Percentiles rank a stretch among this genome's conserved stretches.
These are phyloP conservation scores for Agaricales sp. DNA, from an alignment of 1,284 basidiomycete species.

Conservation along the genomic window DNA sequence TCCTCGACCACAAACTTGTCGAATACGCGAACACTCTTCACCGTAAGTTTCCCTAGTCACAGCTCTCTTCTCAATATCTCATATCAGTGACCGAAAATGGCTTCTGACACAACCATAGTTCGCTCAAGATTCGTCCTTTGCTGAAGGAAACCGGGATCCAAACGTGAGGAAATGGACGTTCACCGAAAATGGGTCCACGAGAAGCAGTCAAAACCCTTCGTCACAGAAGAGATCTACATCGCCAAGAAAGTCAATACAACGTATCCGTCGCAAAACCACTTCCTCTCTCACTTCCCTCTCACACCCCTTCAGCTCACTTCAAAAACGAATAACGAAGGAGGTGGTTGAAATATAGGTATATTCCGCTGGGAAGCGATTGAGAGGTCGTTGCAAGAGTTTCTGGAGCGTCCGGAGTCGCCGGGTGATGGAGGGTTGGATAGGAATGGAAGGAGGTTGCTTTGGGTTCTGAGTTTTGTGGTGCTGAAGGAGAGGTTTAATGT, in stretches of 20 bases:
- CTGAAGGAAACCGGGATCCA: background rate
- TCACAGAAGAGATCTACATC: constrained; percentile 12
- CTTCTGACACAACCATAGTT: no score
- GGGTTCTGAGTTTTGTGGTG: constrained; percentile 10
- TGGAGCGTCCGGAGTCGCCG: constrained; percentile 7
- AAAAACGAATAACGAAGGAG: constrained; percentile 8
- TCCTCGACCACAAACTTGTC: constrained; percentile 13
- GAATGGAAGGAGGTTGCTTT: constrained; percentile 6
- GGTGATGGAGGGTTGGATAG: constrained; percentile 8
- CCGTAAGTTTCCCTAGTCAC: no score
- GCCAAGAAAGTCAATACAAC: constrained; percentile 12
- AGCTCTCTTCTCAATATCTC: no score
- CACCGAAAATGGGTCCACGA: constrained; percentile 13
- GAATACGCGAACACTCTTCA: constrained; percentile 13
- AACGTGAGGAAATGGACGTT: constrained; percentile 9
- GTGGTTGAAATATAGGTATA: constrained; percentile 7
- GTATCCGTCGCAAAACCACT: background rate
- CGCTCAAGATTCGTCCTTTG: constrained; percentile 10
- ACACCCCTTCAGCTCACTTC: constrained; percentile 6
- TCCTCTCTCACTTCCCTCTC: constrained; percentile 7
- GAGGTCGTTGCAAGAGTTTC: constrained; percentile 5
- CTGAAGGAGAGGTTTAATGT: constrained; percentile 9
- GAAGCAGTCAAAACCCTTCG: constrained; percentile 12
- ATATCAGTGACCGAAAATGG: no score
- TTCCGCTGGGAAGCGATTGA: constrained; percentile 8